A percentile compares a stretch with the other conserved stretches of the same genome.
These are phyloP conservation scores for Galeopsis tetrahit DNA, from an alignment of 257 asterid genomes.

Conservation along the genomic window DNA sequence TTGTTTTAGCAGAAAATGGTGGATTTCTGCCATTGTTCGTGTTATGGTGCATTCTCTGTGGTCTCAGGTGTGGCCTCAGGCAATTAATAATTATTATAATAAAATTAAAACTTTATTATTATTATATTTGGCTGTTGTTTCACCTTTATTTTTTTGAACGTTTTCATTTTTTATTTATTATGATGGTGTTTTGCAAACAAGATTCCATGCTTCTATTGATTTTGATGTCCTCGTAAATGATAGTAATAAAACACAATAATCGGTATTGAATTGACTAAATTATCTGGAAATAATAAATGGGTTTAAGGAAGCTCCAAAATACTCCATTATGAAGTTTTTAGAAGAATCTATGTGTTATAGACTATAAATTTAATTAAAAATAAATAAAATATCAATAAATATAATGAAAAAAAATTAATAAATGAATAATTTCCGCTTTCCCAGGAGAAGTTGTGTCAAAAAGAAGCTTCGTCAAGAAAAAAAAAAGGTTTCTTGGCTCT, in stretches of 20 bases:
- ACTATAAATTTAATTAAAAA: too few relatives aligned
- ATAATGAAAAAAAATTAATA: too few relatives aligned
- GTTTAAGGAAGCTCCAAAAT: too few relatives aligned
- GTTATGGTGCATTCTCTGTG: background rate
- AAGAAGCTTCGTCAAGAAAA: background rate
- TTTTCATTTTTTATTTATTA: background rate
- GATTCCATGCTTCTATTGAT: background rate
- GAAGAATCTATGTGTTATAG: too few relatives aligned
- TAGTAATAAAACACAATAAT: background rate
- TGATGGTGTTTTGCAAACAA: too few relatives aligned
- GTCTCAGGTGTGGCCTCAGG: background rate
- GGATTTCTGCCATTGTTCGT: background rate
- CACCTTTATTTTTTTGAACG: too few relatives aligned
- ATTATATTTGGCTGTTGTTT: background rate
- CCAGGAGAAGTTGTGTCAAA: background rate
- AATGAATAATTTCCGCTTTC: background rate
- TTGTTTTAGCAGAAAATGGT: slow-evolving; percentile 8
- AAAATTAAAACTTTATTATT: background rate
- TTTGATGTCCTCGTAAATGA: background rate
- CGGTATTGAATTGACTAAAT: too few relatives aligned
- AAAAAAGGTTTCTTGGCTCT: background rate
- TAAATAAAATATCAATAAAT: too few relatives aligned
- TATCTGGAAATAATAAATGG: too few relatives aligned
- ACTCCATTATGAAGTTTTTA: too few relatives aligned
- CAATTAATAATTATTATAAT: background rate